phyloP scores from a whole-genome alignment of 2,329 filamentous ascomycete species.

The Kalaharituber pfeilii region DNA sequence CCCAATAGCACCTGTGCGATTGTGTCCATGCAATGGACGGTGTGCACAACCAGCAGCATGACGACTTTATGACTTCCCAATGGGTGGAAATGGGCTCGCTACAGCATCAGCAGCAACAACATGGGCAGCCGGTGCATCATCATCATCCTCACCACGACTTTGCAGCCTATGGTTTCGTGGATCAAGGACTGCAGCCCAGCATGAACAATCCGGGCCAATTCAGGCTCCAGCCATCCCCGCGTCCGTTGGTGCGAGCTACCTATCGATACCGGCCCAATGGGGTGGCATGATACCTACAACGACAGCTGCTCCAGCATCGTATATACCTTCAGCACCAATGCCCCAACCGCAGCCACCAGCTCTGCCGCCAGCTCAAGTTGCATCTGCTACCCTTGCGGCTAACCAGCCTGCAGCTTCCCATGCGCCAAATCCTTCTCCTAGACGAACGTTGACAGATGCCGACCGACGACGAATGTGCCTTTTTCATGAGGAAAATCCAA shows the following conservation, averaged over 20 bases:
- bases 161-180: constrained; percentile 17
- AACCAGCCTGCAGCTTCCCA: constrained; percentile 6
- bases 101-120: constrained; percentile 15
- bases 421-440: constrained; percentile 33
- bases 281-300: constrained; percentile 10
- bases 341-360: not conserved
- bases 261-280: constrained; percentile 16
- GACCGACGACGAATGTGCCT: constrained; percentile 87
- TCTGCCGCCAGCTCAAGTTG: not conserved
- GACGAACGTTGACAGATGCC: constrained; percentile 77
- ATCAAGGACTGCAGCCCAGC: constrained; percentile 15
- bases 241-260: constrained; percentile 16
- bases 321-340: not conserved
- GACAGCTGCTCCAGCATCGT: not conserved
- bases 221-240: constrained; percentile 15
- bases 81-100: constrained; percentile 20
- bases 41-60: constrained; percentile 19
- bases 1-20: not conserved
- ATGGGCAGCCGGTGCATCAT: constrained; percentile 11
- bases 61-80: constrained; percentile 20
- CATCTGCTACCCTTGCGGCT: constrained; percentile 4
- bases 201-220: constrained; percentile 12
- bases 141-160: constrained; percentile 16
- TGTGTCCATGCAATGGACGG: constrained; percentile 19
- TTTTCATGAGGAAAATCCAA: constrained; percentile 78